Base-by-base conservation (phyloP, 441 rosid genomes). In the Syzygium syzygioides region DNA sequence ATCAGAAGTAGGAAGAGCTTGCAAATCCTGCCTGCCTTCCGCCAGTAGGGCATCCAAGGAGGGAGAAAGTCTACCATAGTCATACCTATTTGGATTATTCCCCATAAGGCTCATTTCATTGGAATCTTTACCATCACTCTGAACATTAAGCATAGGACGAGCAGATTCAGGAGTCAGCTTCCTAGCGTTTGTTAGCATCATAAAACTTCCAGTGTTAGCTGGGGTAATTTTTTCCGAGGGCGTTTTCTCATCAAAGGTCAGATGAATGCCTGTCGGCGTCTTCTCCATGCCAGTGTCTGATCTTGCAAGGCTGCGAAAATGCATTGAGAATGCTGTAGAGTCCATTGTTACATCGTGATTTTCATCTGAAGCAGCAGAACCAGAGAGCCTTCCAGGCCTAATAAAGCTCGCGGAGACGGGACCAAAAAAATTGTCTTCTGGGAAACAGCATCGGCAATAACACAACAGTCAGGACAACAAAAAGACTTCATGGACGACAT, bases 321-420 rank as follows among this genome's bases (percentile, higher is more conserved):
- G 99, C 97, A 98, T 93, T 9, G 99, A 98, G 91, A 98, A 98
- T 41, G 96, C 95, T 0, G 99, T 96, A 4, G 99, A 97, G 91
- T 98, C 99, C 99, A 98, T 96, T 0, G 99, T 97, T 45, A 96
- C 59, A 55, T 98, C 99, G 71, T 94, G 95, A 89, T 93, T 94
- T 79, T 94, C 97, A 90, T 96, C 97, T 18, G 98, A 93, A 19
- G 94, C 94, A 62, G 94, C 93, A 90, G 95, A 90, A 86, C 94
- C 98, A 14, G 97, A 98, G 37, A 95, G 90, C 88, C 95, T 88
- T 62, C 97, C 95, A 56, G 95, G 95, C 45, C 95, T 94, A 91
- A 98, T 97, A 86, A 98, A 98, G 91, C 92, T 92, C 1, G 98
- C 91, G 8, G 98, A 96, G 88, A 98, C 99, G 13, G 99, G 99